phyloP scores from a whole-genome alignment of 2,329 filamentous ascomycete genomes.

The Nannizziopsis barbatae region DNA sequence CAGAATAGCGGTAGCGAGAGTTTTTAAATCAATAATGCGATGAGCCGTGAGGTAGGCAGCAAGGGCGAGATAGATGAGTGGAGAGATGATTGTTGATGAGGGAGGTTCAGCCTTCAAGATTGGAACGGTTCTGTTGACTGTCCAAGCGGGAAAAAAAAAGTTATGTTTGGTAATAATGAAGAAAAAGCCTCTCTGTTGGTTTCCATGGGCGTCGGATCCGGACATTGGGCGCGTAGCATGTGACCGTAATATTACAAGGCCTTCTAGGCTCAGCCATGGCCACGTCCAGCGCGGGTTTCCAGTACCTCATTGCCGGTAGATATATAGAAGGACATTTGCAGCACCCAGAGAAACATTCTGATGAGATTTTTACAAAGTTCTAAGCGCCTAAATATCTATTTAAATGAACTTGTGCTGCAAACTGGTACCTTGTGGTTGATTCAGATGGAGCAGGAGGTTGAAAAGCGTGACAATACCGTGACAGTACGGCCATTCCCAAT shows the following conservation, averaged over 20 bases:
- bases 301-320: not conserved
- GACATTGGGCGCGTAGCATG: not conserved
- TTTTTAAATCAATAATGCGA: not conserved
- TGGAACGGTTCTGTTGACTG: slow-evolving; percentile 1
- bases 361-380: too few species aligned
- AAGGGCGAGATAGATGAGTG: not conserved
- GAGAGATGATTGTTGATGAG: slow-evolving; percentile 11
- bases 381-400: too few species aligned
- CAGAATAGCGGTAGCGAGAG: not conserved
- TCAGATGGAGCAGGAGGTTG: not conserved
- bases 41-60: not conserved
- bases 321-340: not conserved
- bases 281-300: not conserved
- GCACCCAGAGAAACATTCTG: not conserved
- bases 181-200: slow-evolving; percentile 7
- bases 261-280: not conserved
- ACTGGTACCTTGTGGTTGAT: not conserved
- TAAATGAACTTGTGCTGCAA: not conserved
- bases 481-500: slow-evolving; percentile 17
- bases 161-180: slow-evolving; percentile 4
- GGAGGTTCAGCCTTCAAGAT: slow-evolving; percentile 1
- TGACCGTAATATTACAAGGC: slow-evolving; percentile 3
- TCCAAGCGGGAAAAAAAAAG: slow-evolving; percentile 9
- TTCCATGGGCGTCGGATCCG: slow-evolving; percentile 5
- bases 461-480: slow-evolving; percentile 2